A percentile compares a stretch with the other conserved stretches of the same genome.
phyloP scores from a whole-genome alignment of 2,329 filamentous ascomycete genomes.

The Aaosphaeria pasadenensis region DNA sequence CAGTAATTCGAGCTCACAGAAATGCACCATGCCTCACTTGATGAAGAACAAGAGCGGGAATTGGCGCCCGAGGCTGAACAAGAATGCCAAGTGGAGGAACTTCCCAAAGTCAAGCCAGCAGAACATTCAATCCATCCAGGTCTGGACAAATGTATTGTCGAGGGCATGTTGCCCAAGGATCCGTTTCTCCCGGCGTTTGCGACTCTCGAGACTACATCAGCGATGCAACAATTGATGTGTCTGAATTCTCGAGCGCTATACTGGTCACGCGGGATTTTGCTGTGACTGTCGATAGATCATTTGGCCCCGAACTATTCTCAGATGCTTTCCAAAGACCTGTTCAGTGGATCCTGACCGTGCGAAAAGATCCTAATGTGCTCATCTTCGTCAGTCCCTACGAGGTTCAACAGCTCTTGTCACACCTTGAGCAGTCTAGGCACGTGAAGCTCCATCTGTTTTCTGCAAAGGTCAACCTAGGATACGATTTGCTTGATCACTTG shows the following conservation, averaged over 20 bases:
- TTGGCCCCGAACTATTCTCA: conserved; percentile 7
- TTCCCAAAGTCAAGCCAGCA: too few species aligned
- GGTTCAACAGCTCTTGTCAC: conserved; percentile 49
- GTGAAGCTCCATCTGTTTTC: conserved; percentile 53
- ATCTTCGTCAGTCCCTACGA: conserved; percentile 63
- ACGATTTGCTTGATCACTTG: conserved; percentile 45
- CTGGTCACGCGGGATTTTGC: conserved; percentile 53
- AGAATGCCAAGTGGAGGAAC: conserved; percentile 55
- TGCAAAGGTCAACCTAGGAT: conserved; percentile 41
- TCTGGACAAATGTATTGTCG: too few species aligned
- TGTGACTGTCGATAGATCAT: conserved; percentile 37
- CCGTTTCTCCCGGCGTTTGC: conserved; percentile 43
- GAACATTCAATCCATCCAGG: too few species aligned
- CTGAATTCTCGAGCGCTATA: conserved; percentile 39
- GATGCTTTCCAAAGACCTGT: conserved; percentile 55
- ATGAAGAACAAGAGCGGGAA: conserved; percentile 69
- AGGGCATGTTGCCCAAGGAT: too few species aligned
- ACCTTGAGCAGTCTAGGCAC: conserved; percentile 32
- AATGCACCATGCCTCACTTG: conserved; percentile 40
- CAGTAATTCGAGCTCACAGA: conserved; percentile 22
- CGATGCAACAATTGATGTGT: conserved; percentile 35
- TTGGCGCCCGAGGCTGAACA: conserved; percentile 62
- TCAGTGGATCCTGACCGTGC: conserved; percentile 47
- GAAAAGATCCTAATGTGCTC: conserved; percentile 33
- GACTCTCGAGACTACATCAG: conserved; percentile 32